Conservation (phyloP, 1,284 basidiomycete genomes). For the Prillingera fragicola region DNA sequence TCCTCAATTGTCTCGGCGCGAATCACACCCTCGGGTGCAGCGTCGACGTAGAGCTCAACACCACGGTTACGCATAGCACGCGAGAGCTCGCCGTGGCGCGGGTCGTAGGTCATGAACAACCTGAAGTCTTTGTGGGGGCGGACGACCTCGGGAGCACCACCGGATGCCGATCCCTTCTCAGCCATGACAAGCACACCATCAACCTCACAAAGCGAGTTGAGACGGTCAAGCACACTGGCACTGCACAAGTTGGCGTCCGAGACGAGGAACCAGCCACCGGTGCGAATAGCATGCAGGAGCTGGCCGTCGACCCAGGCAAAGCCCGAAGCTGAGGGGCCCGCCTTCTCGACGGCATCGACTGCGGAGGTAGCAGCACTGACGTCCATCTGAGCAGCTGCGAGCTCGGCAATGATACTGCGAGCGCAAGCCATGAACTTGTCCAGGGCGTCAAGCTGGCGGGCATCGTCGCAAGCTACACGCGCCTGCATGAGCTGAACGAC, state of each 20-base stretch:
- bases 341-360: slow-evolving; percentile 20
- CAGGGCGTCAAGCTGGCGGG: slow-evolving; percentile 12
- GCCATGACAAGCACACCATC: slow-evolving; percentile 75
- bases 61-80: slow-evolving; percentile 98
- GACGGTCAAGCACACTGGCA: slow-evolving; percentile 89
- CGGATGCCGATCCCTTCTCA: slow-evolving; percentile 80
- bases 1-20: no score
- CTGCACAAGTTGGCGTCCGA: slow-evolving; percentile 93
- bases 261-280: slow-evolving; percentile 84
- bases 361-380: slow-evolving; percentile 16
- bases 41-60: slow-evolving; percentile 62
- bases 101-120: slow-evolving; percentile 90
- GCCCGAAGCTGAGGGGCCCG: slow-evolving; percentile 50
- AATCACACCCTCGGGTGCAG: slow-evolving; percentile 2
- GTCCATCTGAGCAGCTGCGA: slow-evolving; percentile 25
- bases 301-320: slow-evolving; percentile 98
- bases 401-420: slow-evolving; percentile 13
- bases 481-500: slow-evolving; percentile 14
- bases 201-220: slow-evolving; percentile 93
- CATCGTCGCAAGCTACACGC: slow-evolving; percentile 17
- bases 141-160: slow-evolving; percentile 63
- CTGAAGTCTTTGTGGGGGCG: slow-evolving; percentile 83
- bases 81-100: slow-evolving; percentile 86
- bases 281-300: slow-evolving; percentile 77
- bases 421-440: slow-evolving; percentile 11